Percentiles rank a stretch among this genome's conserved stretches.
Conservation (phyloP, 768 basidiomycete genomes). For the Termitomyces titanicus region DNA sequence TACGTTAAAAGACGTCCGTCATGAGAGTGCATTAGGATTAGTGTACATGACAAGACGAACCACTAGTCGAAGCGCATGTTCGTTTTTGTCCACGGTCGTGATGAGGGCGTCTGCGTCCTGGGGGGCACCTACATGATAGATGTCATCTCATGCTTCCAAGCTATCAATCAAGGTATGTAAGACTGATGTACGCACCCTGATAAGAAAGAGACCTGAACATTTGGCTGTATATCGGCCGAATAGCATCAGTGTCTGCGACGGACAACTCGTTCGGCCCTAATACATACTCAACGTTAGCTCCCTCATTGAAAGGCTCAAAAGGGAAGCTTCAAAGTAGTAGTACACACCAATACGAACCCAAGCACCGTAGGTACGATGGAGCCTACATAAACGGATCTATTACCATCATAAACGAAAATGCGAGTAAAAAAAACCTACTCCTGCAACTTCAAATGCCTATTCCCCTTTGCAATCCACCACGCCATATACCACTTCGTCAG, state of each 20-base stretch:
- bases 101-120: constrained; percentile 19
- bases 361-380: constrained; percentile 28
- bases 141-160: not conserved
- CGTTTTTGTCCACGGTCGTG: constrained; percentile 13
- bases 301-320: not conserved
- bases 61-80: constrained; percentile 10
- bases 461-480: not conserved
- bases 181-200: constrained; percentile 3
- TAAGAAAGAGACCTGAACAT: constrained; percentile 25
- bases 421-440: not conserved
- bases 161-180: not conserved
- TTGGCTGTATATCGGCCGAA: constrained; percentile 22
- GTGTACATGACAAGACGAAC: too few species aligned
- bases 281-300: not conserved
- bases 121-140: constrained; percentile 8
- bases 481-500: constrained; percentile 8
- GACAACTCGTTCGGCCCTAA: constrained; percentile 38
- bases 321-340: too few species aligned
- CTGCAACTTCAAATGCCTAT: not conserved
- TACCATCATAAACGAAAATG: too few species aligned
- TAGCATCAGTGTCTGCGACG: constrained; percentile 19
- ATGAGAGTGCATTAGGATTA: too few species aligned
- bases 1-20: too few species aligned
- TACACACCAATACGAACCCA: constrained; percentile 31
- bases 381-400: not conserved